A percentile compares a stretch with the other conserved stretches of the same genome.
phyloP scores from a whole-genome alignment of 495 filamentous ascomycete genomes.

The Oidiodendron maius region DNA sequence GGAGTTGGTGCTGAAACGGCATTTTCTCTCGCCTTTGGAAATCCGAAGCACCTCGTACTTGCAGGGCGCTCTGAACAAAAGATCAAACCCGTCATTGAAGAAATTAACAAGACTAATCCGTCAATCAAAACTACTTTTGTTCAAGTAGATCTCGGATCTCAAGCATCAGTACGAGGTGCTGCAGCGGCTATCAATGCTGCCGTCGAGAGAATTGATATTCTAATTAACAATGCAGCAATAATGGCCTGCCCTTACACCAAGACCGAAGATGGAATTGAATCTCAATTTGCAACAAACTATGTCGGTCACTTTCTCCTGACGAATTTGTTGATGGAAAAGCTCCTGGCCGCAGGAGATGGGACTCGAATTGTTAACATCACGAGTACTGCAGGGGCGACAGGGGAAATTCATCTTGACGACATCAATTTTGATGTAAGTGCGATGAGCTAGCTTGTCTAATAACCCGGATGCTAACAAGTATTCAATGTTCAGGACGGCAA shows the following conservation, averaged over 20 bases:
- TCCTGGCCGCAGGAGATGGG: slow-evolving; percentile 25
- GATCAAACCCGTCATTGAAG: slow-evolving; percentile 30
- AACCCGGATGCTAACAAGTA: not conserved
- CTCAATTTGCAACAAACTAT: slow-evolving; percentile 54
- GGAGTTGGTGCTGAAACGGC: slow-evolving; percentile 45
- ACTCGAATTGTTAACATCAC: slow-evolving; percentile 37
- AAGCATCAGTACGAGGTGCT: slow-evolving; percentile 36
- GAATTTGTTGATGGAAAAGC: slow-evolving; percentile 40
- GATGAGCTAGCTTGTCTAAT: not conserved
- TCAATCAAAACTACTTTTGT: slow-evolving; percentile 27
- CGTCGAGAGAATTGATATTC: slow-evolving; percentile 52
- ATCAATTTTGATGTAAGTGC: slow-evolving; percentile 4
- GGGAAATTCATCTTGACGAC: slow-evolving; percentile 25
- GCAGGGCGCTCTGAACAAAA: slow-evolving; percentile 33
- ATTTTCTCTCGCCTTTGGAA: slow-evolving; percentile 34
- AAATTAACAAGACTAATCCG: slow-evolving; percentile 12
- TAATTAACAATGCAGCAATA: slow-evolving; percentile 59
- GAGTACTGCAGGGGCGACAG: slow-evolving; percentile 25
- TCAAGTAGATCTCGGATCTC: slow-evolving; percentile 38
- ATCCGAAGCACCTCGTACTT: slow-evolving; percentile 36
- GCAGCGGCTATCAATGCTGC: slow-evolving; percentile 43
- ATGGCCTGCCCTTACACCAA: slow-evolving; percentile 26
- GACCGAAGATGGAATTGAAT: slow-evolving; percentile 36
- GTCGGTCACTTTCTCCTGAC: slow-evolving; percentile 54
- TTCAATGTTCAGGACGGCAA: slow-evolving; percentile 1